Percentiles rank a stretch among this genome's conserved stretches.
phyloP scores from a whole-genome alignment of 345 rosid species.

The Gossypium bickii region DNA sequence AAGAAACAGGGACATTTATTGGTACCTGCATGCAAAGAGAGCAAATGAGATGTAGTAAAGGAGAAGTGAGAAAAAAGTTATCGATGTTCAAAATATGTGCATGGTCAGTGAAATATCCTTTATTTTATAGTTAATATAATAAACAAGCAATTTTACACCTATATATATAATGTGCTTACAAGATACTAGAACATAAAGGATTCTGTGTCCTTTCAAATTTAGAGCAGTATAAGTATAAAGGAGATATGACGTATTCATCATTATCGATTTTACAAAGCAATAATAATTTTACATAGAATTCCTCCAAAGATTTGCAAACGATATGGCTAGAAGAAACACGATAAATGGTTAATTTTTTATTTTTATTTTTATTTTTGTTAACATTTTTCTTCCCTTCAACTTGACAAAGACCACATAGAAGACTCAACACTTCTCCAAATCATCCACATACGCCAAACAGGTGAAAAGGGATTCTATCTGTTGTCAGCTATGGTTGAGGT shows the following conservation, averaged over 20 bases:
- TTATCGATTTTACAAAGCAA: neutral
- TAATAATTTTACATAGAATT: neutral
- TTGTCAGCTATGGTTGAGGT: neutral
- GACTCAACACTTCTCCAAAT: neutral
- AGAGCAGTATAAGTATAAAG: neutral
- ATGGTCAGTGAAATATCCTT: neutral
- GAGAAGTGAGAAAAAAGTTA: neutral
- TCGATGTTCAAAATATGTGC: neutral
- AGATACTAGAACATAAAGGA: neutral
- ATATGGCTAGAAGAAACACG: neutral
- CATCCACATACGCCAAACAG: slow-evolving; percentile 7
- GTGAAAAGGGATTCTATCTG: neutral
- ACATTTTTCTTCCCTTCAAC: neutral
- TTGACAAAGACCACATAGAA: neutral
- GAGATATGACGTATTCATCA: neutral
- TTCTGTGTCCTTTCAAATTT: neutral
- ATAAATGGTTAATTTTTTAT: neutral
- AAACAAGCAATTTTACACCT: neutral
- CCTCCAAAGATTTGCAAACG: neutral
- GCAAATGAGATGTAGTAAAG: slow-evolving; percentile 7
- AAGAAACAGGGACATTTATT: slow-evolving; percentile 64
- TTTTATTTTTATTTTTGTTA: neutral
- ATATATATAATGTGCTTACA: neutral
- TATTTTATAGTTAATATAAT: neutral
- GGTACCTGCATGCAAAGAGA: slow-evolving; percentile 58